Conservation (phyloP, 2,329 filamentous ascomycete species). For the Verruconis gallopava region DNA sequence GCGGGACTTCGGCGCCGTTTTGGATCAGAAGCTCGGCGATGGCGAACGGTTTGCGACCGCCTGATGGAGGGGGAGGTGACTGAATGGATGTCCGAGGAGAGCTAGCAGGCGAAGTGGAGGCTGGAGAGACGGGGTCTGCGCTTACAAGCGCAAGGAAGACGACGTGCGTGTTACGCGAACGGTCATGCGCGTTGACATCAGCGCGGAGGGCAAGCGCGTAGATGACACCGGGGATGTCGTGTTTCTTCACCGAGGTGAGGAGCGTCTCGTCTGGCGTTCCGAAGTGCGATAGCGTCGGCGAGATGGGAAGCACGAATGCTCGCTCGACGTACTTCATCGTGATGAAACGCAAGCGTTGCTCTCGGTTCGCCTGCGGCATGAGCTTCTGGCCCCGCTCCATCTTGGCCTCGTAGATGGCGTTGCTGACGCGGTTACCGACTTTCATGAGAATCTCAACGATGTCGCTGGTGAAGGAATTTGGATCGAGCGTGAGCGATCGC, state of each 20-base stretch:
- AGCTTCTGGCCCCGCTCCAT: constrained; percentile 62
- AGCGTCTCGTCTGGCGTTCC: constrained; percentile 74
- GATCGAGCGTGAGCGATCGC: constrained; percentile 86
- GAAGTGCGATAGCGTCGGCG: constrained; percentile 61
- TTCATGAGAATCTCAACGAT: constrained; percentile 87
- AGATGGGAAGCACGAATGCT: constrained; percentile 67
- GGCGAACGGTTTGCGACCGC: constrained; percentile 51
- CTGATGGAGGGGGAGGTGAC: constrained; percentile 26
- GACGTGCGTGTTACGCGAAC: constrained; percentile 74
- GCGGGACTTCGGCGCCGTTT: constrained; percentile 81
- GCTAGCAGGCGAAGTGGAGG: constrained; percentile 18
- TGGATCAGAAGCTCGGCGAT: constrained; percentile 85
- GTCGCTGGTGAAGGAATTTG: constrained; percentile 90
- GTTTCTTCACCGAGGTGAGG: constrained; percentile 85
- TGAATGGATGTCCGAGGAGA: constrained; percentile 14
- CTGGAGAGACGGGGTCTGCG: constrained; percentile 75
- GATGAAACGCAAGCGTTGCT: constrained; percentile 89
- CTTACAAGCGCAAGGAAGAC: constrained; percentile 86
- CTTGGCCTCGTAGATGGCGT: constrained; percentile 89
- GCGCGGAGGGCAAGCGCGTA: constrained; percentile 78
- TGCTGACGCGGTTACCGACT: constrained; percentile 87
- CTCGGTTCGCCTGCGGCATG: constrained; percentile 62
- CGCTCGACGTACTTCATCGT: constrained; percentile 86
- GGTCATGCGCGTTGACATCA: constrained; percentile 77
- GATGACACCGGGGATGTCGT: constrained; percentile 86